Evolutionary conservation across 1,284 basidiomycete genomes (phyloP).

Genomic region (Omphalotus olearius): DNA sequence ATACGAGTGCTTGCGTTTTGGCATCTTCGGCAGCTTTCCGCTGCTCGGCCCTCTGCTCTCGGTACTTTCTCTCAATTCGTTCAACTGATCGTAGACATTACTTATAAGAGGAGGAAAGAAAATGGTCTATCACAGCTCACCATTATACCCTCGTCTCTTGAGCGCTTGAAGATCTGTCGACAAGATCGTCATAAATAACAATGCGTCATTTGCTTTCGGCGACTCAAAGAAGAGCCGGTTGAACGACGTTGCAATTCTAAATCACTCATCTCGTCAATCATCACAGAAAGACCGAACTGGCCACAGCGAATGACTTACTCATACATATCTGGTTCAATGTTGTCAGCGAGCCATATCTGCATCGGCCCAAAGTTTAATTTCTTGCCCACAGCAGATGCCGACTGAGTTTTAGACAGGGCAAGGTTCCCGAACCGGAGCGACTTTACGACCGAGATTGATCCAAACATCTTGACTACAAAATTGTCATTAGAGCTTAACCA

Average conservation of each 20-base stretch:
- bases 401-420: constrained; percentile 50
- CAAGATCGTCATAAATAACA: constrained; percentile 91
- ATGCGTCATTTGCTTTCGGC: constrained; percentile 75
- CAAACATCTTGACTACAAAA: constrained; percentile 68
- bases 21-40: constrained; percentile 29
- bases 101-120: neutral
- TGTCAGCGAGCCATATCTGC: constrained; percentile 72
- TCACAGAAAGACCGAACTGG: neutral
- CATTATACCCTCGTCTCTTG: constrained; percentile 83
- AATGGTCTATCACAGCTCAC: constrained; percentile 30
- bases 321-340: constrained; percentile 84
- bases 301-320: constrained; percentile 55
- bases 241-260: constrained; percentile 75
- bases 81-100: constrained; percentile 55
- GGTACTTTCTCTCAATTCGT: constrained; percentile 74
- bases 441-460: constrained; percentile 59
- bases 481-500: constrained; percentile 73
- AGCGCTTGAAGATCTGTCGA: constrained; percentile 85
- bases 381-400: constrained; percentile 75
- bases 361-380: constrained; percentile 58
- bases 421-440: constrained; percentile 48
- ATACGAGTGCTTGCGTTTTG: constrained; percentile 10
- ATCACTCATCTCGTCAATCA: constrained; percentile 2
- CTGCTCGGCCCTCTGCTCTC: constrained; percentile 59
- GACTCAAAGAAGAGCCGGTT: constrained; percentile 74